A percentile compares a stretch with the other conserved stretches of the same genome.
Evolutionary conservation across 768 basidiomycete species (phyloP).

Genomic region (Tricholoma furcatifolium): DNA sequence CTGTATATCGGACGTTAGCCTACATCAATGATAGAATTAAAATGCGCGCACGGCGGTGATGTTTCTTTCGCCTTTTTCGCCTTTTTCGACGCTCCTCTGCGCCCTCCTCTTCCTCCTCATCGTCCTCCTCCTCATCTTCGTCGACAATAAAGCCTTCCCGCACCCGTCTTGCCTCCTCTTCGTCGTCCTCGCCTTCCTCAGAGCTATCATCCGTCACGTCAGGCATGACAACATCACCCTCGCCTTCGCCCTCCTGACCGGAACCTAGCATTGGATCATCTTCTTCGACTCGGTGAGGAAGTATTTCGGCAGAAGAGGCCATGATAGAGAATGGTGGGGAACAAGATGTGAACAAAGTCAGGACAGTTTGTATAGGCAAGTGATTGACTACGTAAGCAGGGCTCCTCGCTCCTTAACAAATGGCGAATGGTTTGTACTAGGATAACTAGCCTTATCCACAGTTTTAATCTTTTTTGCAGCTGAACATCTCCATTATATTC

Average conservation of each 20-base stretch:
- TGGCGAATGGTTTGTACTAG: conserved; percentile 12
- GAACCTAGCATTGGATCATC: conserved; percentile 63
- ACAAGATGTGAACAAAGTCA: conserved; percentile 3
- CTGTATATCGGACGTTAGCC: conserved; percentile 9
- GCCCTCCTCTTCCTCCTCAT: conserved; percentile 67
- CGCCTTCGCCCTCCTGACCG: conserved; percentile 53
- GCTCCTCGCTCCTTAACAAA: neutral
- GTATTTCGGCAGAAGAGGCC: conserved; percentile 49
- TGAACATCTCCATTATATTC: conserved; percentile 44
- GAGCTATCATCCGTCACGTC: conserved; percentile 77
- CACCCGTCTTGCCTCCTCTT: conserved; percentile 78
- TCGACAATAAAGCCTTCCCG: conserved; percentile 92
- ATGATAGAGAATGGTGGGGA: conserved; percentile 37
- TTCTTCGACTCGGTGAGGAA: conserved; percentile 23
- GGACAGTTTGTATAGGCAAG: conserved; percentile 11
- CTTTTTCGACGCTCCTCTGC: conserved; percentile 54
- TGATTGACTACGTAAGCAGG: conserved; percentile 21
- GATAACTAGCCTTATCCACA: neutral
- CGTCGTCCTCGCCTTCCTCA: conserved; percentile 88
- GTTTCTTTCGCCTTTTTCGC: conserved; percentile 66
- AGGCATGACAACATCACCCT: conserved; percentile 54
- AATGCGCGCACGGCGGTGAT: conserved; percentile 51
- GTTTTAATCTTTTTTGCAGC: conserved; percentile 9
- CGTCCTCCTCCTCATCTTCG: conserved; percentile 85
- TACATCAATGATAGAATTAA: conserved; percentile 12